Percentiles rank a stretch among this genome's conserved stretches.
Evolutionary conservation across 306 rosid genomes (phyloP).

Genomic region (Quercus robur): DNA sequence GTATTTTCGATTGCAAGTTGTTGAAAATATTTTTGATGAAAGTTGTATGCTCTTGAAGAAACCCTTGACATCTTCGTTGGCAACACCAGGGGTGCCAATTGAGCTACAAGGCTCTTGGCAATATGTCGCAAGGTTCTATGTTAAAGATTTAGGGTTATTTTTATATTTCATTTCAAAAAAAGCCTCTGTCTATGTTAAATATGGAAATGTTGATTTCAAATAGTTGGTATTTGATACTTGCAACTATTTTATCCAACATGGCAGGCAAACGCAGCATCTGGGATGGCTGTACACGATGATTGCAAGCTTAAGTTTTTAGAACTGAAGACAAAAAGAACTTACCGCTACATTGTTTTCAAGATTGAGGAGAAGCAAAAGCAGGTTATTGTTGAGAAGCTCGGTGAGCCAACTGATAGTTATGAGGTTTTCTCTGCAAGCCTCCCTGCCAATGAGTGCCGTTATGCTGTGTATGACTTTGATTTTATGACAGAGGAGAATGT

Average conservation of each 20-base stretch:
- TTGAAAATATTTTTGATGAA: not conserved
- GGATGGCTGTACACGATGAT: conserved; percentile 57
- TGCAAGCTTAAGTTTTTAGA: conserved; percentile 51
- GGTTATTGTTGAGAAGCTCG: conserved; percentile 47
- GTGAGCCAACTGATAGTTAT: conserved; percentile 39
- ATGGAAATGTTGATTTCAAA: not conserved
- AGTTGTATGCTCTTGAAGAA: not conserved
- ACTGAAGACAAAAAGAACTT: conserved; percentile 51
- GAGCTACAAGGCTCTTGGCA: too few species aligned
- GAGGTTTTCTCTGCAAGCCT: conserved; percentile 45
- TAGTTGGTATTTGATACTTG: not conserved
- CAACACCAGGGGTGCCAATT: too few species aligned
- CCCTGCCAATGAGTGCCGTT: conserved; percentile 52
- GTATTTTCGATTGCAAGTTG: not conserved
- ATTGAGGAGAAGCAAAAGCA: conserved; percentile 49
- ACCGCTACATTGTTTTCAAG: conserved; percentile 49
- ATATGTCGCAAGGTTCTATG: too few species aligned
- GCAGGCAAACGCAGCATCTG: conserved; percentile 56
- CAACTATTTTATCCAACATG: not conserved
- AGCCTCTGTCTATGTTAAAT: too few species aligned
- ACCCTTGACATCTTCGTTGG: not conserved
- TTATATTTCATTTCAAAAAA: too few species aligned
- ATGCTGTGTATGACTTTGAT: conserved; percentile 53
- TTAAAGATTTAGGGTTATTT: too few species aligned
- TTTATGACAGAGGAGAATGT: conserved; percentile 47